Base-by-base conservation (phyloP, 805 yeast species). In the Wickerhamomyces bisporus region DNA sequence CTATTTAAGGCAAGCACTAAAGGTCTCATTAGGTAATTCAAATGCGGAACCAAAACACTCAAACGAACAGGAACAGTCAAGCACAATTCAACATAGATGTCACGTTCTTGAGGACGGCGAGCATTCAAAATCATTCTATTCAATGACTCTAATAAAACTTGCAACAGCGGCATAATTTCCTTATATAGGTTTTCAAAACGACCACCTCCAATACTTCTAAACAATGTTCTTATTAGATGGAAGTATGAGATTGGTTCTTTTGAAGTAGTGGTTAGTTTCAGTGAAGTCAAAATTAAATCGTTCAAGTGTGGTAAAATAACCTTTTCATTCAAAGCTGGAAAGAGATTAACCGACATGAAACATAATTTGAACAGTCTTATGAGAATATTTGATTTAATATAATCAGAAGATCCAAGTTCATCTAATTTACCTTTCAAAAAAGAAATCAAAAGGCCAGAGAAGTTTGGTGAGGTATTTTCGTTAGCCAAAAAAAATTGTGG, bases 131-230 rank as follows among this genome's bases (percentile, higher is more conserved):
- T 79, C 68, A 89, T 72, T 49, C 86, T 75, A 58, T 91, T 91
- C 47, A 93, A 70, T 2, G 94, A 81, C 45, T 88, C 96, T 30
- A 93, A 65, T 30, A 93, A 65, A 1, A 85, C 87, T 40, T 94
- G 98, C 31, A 93, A 64, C 27, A 93, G 69, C 0, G 98, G 98
- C 67, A 88, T 74, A 15, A 94, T 91, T 44, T 89, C 95, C 50
- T 93, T 86, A 65, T 94, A 94, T 14, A 93, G 67, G 38, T 81
- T 79, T 59, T 93, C 99, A 57, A 93, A 91, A 41, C 98, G 70
- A 6, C 98, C 98, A 35, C 98, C 98, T 25, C 97, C 96, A 33
- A 93, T 89, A 52, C 95, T 85, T 60, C 98, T 72, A 68, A 93
- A 93, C 35, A 93, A 65, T 0, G 95, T 86, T 51, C 98, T 70